These are phyloP conservation scores for Beta lomatogona DNA, from an alignment of 179 eudicot species.

Conservation along the genomic window DNA sequence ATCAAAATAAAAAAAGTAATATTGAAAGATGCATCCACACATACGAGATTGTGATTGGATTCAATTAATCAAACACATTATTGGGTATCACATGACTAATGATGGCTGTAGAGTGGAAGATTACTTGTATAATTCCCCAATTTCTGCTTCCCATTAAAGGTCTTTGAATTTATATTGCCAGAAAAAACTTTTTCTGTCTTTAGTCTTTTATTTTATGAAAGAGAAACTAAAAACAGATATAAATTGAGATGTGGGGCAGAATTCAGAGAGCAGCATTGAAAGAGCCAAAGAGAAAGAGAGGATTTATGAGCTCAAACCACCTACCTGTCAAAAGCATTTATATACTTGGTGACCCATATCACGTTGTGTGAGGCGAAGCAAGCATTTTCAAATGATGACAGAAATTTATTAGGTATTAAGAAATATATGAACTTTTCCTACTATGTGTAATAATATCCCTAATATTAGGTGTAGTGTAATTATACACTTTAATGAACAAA, in stretches of 20 bases:
- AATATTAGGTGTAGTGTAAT: no score
- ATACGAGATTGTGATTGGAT: slow-evolving; percentile 16
- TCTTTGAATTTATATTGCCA: slow-evolving; percentile 1
- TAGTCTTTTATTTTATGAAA: no score
- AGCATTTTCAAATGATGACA: neutral
- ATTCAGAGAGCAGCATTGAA: slow-evolving; percentile 9
- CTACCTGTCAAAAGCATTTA: slow-evolving; percentile 31
- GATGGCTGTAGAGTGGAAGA: neutral
- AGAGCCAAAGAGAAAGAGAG: neutral
- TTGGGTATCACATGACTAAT: slow-evolving; percentile 18
- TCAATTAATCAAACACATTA: slow-evolving; percentile 18
- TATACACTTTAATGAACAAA: no score
- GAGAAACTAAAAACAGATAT: neutral
- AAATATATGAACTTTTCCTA: no score
- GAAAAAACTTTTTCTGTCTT: neutral
- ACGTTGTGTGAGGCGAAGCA: neutral
- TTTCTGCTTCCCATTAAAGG: slow-evolving; percentile 3
- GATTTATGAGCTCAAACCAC: slow-evolving; percentile 31
- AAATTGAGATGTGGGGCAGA: slow-evolving; percentile 2
- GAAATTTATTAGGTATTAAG: no score
- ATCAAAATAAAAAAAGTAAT: neutral
- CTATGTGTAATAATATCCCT: no score
- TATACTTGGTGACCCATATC: slow-evolving; percentile 19
- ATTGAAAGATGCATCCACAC: neutral
- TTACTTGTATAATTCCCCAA: slow-evolving; percentile 13